Evolutionary conservation across 169 alveolate genomes (phyloP).

Genomic region (Plasmodium cynomolgi): DNA sequence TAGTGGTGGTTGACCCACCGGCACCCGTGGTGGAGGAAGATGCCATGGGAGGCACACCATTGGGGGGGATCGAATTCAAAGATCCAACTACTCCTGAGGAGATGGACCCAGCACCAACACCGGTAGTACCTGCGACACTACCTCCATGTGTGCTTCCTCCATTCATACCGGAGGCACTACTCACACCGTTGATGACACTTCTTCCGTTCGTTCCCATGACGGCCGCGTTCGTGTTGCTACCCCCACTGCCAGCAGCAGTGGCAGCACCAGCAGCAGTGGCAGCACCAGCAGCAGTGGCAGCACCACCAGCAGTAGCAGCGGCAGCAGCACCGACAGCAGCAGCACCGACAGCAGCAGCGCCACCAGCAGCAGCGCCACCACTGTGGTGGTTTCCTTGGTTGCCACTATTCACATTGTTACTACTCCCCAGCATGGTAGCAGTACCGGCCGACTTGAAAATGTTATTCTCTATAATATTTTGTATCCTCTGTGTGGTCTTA

Average conservation of each 20-base stretch:
- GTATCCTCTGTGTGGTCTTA: constrained; percentile 60
- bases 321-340: not conserved
- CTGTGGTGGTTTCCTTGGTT: not conserved
- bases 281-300: not conserved
- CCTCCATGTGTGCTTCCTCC: not conserved
- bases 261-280: not conserved
- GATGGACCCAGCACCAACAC: not conserved
- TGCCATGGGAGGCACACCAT: not conserved
- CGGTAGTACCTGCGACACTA: not conserved
- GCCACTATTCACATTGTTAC: not conserved
- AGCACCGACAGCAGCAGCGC: not conserved
- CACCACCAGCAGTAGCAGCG: not conserved
- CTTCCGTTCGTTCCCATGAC: not conserved
- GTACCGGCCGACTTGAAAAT: constrained; percentile 25
- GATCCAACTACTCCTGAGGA: not conserved
- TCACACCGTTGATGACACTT: not conserved
- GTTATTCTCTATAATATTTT: constrained; percentile 65
- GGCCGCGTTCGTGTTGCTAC: not conserved
- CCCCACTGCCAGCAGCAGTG: not conserved
- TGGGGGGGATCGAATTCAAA: not conserved
- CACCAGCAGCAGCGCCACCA: not conserved
- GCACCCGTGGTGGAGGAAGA: not conserved
- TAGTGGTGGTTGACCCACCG: not conserved
- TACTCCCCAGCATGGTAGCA: not conserved
- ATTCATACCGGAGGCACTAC: not conserved